A percentile compares a stretch with the other conserved stretches of the same genome.
Evolutionary conservation across 345 rosid genomes (phyloP).

Genomic region (Syzygium aromaticum): DNA sequence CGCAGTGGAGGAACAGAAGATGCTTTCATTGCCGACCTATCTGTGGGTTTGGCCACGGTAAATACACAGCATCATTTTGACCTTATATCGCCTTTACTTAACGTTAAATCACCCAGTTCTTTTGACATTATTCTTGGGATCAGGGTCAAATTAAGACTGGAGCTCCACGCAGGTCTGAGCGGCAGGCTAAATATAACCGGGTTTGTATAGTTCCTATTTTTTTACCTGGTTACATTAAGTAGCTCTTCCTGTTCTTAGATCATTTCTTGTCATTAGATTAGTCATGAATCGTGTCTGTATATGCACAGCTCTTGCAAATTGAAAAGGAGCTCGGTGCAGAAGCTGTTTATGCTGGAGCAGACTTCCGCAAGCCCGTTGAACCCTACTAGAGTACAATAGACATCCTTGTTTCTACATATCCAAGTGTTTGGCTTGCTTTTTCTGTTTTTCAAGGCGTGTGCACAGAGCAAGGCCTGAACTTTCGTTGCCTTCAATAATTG

Average conservation of each 20-base stretch:
- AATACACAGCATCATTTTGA: neutral
- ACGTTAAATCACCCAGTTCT: rapidly evolving
- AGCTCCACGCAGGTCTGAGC: constrained; percentile 94
- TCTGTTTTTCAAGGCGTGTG: no score
- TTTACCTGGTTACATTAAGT: neutral
- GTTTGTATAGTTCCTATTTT: constrained; percentile 6
- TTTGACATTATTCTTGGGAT: neutral
- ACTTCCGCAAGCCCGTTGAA: constrained; percentile 77
- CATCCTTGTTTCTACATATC: neutral
- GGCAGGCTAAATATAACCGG: constrained; percentile 94
- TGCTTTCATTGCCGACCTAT: constrained; percentile 85
- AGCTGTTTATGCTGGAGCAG: constrained; percentile 79
- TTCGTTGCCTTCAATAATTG: no score
- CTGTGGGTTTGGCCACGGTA: constrained; percentile 92
- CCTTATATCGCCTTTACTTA: neutral
- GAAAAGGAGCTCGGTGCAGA: constrained; percentile 87
- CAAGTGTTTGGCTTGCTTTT: neutral
- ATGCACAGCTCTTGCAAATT: constrained; percentile 59
- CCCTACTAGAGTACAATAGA: constrained; percentile 39
- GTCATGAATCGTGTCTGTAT: neutral
- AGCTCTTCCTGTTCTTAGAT: neutral
- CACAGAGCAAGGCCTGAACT: no score
- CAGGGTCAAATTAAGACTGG: constrained; percentile 98
- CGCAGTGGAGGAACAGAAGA: constrained; percentile 94
- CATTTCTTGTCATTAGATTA: neutral